Percentiles rank a stretch among this genome's conserved stretches.
Evolutionary conservation across 164 flowering plant genomes (phyloP).

Genomic region (Umbilicus rupestris): DNA sequence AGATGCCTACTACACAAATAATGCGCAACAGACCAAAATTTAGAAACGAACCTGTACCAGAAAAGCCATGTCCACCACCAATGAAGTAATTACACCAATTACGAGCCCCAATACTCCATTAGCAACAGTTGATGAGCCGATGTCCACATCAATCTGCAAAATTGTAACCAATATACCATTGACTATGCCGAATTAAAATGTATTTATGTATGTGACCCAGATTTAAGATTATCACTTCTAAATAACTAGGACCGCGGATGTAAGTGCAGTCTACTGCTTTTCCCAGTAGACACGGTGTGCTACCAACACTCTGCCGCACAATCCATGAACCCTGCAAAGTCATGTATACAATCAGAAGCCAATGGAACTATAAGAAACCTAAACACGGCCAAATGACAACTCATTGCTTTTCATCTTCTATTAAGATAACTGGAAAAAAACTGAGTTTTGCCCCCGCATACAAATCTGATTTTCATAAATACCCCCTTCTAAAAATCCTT

Average conservation of each 20-base stretch:
- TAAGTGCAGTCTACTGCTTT: slow-evolving; percentile 98
- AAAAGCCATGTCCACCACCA: slow-evolving; percentile 99
- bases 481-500: too few relatives aligned
- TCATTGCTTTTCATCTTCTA: not conserved
- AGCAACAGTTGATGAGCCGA: slow-evolving; percentile 98
- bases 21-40: too few relatives aligned
- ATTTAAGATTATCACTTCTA: slow-evolving; percentile 55
- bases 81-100: slow-evolving; percentile 78
- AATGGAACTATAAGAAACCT: not conserved
- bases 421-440: too few relatives aligned
- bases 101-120: slow-evolving; percentile 98
- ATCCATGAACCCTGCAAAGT: slow-evolving; percentile 92
- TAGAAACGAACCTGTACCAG: slow-evolving; percentile 83
- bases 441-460: too few relatives aligned
- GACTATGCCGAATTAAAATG: not conserved
- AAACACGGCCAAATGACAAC: not conserved
- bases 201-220: not conserved
- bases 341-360: not conserved
- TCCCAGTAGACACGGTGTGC: slow-evolving; percentile 95
- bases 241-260: slow-evolving; percentile 78
- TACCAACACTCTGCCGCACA: slow-evolving; percentile 99
- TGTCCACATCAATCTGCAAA: slow-evolving; percentile 90
- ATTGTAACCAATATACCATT: not conserved
- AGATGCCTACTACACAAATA: not conserved
- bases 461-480: too few relatives aligned